Base-by-base conservation (phyloP, 208 protist species). In the Trypanosoma boissoni region DNA sequence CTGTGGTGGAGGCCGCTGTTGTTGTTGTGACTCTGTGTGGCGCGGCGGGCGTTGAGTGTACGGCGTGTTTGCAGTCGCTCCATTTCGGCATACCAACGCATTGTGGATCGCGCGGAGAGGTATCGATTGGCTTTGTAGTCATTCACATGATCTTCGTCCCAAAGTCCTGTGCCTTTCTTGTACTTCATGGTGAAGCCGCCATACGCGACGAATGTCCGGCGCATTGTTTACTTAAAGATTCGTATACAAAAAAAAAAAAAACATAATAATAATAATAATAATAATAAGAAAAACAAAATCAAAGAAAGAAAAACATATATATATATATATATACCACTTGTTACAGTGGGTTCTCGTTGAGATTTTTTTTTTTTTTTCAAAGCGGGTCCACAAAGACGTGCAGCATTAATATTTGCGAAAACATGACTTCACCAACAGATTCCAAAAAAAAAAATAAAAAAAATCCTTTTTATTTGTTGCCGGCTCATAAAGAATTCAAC, bases 101-200 rank as follows among this genome's bases (percentile, higher is more conserved):
- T 86, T 14, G 78, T 91, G 3, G 64, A 74, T 16, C 87, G 84
- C 16, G 86, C 80, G 6, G 83, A 85, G 42, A 90, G 44, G 63
- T 96, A 96, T 31, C 60, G 69, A 52, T 76, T 84, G 0, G 86
- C 65, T 34, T 87, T 75, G 67, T 80, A 96, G 71, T 92, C 84
- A 56, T 96, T 96, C n/a, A 91, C 86, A 51, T 92, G 80, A 52
- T 96, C 90, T 58, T 96, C 90, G 51, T 93, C 86, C 77, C 82
- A 95, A 3, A 90, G 61, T 8, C 89, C 89, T 1, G 89, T 95
- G 53, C 86, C 86, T 52, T 72, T 75, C 46, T 80, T 80, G 68
- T 91, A 90, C 64, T 92, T 84, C 89, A 95, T 95, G 10, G 83
- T 90, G 74, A 95, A 95, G 52, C 81, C 86, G 34, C 61, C 76